Base-by-base conservation (phyloP, 2,329 filamentous ascomycete genomes). In the Lojkania enalia region DNA sequence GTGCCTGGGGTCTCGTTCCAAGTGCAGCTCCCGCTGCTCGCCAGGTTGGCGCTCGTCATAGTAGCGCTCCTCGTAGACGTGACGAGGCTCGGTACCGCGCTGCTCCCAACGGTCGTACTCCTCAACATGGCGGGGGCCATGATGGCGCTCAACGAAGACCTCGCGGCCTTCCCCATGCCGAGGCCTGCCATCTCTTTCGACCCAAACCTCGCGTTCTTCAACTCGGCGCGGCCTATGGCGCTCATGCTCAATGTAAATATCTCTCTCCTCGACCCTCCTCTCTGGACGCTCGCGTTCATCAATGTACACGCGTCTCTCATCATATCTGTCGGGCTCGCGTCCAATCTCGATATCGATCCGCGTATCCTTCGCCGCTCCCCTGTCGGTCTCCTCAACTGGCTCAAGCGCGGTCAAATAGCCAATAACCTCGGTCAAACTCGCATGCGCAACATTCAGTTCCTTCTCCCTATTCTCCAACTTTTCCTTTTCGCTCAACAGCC, bases 401-500 rank as follows among this genome's bases (percentile, higher is more conserved):
- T 71, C 67, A 29, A 70, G 53, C 12, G 49, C 46, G 5, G 61
- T 61, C 56, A 71, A 48, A 51, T 55, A 70, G 32, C 63, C 65
- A 33, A 71, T 54, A 20, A 67, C 66, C 51, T 68, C 64, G 29
- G 44, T 56, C 49, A 71, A 55, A 30, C 64, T 70, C 45, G 59
- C 46, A 46, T 70, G 66, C 20, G 62, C 61, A 18, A 61, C 50
- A 29, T 44, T 47, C 20, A 71, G 48, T 53, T 71, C 68, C 59
- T 68, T 65, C 51, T 66, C 61, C 7, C 64, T 38, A 49, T 66
- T 65, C 51, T 67, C 60, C 46, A 70, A 52, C 58, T 70, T 71
- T 54, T 70, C 66, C 57, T 67, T 64, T 50, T 70, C 66, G 59
- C 66, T 67, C 46, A 71, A 46, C 36, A 70, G 56, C 68, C 68